These are phyloP conservation scores for Grammothele lineata DNA, from an alignment of 768 basidiomycete genomes.

Conservation along the genomic window DNA sequence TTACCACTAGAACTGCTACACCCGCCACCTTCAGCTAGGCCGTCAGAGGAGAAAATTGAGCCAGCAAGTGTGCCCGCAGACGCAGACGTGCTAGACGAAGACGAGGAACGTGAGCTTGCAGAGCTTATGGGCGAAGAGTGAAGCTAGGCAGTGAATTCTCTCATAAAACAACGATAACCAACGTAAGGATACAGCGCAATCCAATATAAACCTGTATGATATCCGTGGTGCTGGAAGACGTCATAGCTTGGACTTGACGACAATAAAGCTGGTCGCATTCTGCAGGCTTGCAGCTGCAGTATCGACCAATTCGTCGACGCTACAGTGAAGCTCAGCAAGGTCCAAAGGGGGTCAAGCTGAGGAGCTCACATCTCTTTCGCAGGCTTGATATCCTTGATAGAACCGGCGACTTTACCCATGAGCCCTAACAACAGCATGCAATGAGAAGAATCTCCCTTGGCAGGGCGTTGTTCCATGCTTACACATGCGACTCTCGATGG, in stretches of 20 bases:
- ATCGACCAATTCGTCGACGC: constrained; percentile 77
- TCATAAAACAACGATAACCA: no score
- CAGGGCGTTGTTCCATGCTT: no score
- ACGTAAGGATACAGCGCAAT: neutral
- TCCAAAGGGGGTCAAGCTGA: constrained; percentile 12
- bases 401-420: constrained; percentile 75
- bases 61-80: constrained; percentile 14
- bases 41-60: constrained; percentile 10
- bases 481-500: constrained; percentile 57
- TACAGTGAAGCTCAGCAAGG: constrained; percentile 21
- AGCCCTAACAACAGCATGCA: constrained; percentile 44
- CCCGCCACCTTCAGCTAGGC: constrained; percentile 6
- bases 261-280: constrained; percentile 37
- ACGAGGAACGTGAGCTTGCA: constrained; percentile 76
- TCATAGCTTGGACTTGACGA: constrained; percentile 50
- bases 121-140: constrained; percentile 55
- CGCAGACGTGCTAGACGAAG: constrained; percentile 76
- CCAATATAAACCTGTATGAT: neutral
- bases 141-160: neutral
- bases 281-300: constrained; percentile 61
- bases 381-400: constrained; percentile 75
- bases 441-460: neutral
- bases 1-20: constrained; percentile 11
- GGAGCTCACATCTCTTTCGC: constrained; percentile 74
- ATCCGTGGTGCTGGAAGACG: neutral